Percentiles rank a stretch among this genome's conserved stretches.
Evolutionary conservation across 345 rosid species (phyloP).

Genomic region (Draba incana): DNA sequence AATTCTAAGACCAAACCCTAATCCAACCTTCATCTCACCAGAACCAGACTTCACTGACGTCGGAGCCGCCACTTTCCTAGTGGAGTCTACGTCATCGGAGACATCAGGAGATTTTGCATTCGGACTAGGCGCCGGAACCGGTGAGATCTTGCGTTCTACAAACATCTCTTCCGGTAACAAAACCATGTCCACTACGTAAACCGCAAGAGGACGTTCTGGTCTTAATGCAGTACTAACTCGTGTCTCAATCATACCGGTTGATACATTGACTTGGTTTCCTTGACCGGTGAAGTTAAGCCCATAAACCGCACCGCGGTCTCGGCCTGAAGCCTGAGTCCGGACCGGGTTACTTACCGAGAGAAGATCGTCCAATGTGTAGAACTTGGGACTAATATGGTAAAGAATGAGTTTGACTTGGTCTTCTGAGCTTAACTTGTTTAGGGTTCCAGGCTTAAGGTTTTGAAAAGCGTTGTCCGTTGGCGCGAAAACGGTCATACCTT

Average conservation of each 20-base stretch:
- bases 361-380: conserved; percentile 56
- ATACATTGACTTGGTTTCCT: conserved; percentile 79
- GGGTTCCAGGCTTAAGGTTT: conserved; percentile 57
- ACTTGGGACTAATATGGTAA: conserved; percentile 64
- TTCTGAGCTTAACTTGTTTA: conserved; percentile 51
- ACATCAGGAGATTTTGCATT: conserved; percentile 27
- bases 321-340: conserved; percentile 60
- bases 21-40: conserved; percentile 41
- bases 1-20: conserved; percentile 56
- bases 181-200: conserved; percentile 82
- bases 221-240: conserved; percentile 63
- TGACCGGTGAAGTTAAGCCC: conserved; percentile 75
- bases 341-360: conserved; percentile 77
- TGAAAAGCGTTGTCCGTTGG: conserved; percentile 89
- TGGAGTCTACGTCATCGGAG: conserved; percentile 1
- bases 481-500: conserved; percentile 81
- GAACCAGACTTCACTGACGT: conserved; percentile 38
- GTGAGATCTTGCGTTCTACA: conserved; percentile 46
- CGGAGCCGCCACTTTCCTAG: conserved; percentile 44
- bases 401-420: conserved; percentile 66
- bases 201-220: conserved; percentile 59
- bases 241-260: conserved; percentile 65
- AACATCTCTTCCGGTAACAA: conserved; percentile 67
- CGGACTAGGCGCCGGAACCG: conserved; percentile 47
- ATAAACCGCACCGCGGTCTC: conserved; percentile 41